A percentile compares a stretch with the other conserved stretches of the same genome.
These are phyloP conservation scores for Mycena kentingensis DNA, from an alignment of 768 basidiomycete species.

Conservation along the genomic window DNA sequence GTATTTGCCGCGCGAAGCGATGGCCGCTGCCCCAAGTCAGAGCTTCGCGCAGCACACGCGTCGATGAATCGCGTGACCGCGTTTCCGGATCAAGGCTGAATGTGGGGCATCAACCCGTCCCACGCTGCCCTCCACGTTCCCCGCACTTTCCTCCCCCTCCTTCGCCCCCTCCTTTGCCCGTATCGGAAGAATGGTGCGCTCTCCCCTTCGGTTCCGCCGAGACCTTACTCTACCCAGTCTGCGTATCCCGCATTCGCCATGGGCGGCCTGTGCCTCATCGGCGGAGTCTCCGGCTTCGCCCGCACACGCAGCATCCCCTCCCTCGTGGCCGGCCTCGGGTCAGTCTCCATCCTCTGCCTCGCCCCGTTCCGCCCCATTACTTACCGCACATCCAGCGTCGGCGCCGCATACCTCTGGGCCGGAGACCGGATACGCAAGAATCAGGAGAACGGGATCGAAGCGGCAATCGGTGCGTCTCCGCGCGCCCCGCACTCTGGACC, in stretches of 20 bases:
- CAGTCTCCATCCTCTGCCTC: conserved; percentile 22
- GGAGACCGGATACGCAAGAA: conserved; percentile 76
- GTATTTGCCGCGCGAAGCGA: no score
- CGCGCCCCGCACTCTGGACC: neutral
- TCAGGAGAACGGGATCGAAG: conserved; percentile 72
- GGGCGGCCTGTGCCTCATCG: conserved; percentile 74
- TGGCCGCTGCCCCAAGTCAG: no score
- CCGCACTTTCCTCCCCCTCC: conserved; percentile 3
- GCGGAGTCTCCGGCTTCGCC: conserved; percentile 72
- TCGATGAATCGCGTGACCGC: no score
- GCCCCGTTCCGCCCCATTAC: neutral
- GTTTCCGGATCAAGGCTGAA: no score
- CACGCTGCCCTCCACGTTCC: conserved; percentile 5
- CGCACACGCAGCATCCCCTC: conserved; percentile 80
- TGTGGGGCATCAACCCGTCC: no score
- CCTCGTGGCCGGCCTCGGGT: conserved; percentile 81
- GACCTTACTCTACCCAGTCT: conserved; percentile 47
- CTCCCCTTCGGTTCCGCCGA: neutral
- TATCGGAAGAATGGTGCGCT: conserved; percentile 4
- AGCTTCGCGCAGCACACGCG: no score
- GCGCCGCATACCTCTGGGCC: conserved; percentile 77
- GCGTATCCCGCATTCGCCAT: conserved; percentile 80
- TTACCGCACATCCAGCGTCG: conserved; percentile 52
- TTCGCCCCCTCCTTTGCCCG: neutral
- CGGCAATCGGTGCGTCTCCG: conserved; percentile 64